Percentiles rank a stretch among this genome's conserved stretches.
phyloP scores from a whole-genome alignment of 225 moss, liverwort and hornwort species.

The Marchantia polymorpha region DNA sequence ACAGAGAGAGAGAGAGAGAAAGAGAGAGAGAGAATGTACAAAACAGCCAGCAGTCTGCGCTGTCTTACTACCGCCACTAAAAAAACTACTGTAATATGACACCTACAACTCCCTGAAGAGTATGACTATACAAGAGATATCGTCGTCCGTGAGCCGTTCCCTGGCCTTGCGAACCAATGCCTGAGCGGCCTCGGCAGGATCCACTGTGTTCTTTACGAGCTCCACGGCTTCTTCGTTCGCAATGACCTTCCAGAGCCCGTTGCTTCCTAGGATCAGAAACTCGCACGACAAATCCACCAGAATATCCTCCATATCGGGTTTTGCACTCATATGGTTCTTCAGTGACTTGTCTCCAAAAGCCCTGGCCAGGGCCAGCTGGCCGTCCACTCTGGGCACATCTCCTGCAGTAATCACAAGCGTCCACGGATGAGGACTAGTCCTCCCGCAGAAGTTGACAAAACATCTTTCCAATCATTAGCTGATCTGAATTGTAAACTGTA shows the following conservation, averaged over 20 bases:
- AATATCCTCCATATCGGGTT: constrained; percentile 66
- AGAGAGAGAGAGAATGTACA: background rate
- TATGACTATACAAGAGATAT: constrained; percentile 74
- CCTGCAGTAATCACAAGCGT: constrained; percentile 41
- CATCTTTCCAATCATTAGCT: too few relatives aligned
- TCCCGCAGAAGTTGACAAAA: background rate
- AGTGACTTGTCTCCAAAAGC: constrained; percentile 77
- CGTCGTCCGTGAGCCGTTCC: constrained; percentile 57
- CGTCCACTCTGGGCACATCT: constrained; percentile 85
- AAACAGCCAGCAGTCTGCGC: too few relatives aligned
- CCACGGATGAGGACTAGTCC: background rate
- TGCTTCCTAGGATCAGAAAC: constrained; percentile 81
- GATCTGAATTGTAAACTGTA: too few relatives aligned
- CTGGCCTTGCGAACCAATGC: constrained; percentile 58
- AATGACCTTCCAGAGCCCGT: constrained; percentile 69
- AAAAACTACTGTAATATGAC: too few relatives aligned
- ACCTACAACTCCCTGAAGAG: constrained; percentile 54
- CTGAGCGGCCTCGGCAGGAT: constrained; percentile 57
- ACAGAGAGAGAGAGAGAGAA: background rate
- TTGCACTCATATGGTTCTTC: constrained; percentile 82
- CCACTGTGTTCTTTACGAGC: constrained; percentile 41
- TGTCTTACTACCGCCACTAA: too few relatives aligned
- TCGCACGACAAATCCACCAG: constrained; percentile 55
- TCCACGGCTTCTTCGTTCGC: constrained; percentile 68
- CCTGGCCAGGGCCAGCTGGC: constrained; percentile 76